Base-by-base conservation (phyloP, 1,284 basidiomycete species). In the Lentinula novae-zelandiae region DNA sequence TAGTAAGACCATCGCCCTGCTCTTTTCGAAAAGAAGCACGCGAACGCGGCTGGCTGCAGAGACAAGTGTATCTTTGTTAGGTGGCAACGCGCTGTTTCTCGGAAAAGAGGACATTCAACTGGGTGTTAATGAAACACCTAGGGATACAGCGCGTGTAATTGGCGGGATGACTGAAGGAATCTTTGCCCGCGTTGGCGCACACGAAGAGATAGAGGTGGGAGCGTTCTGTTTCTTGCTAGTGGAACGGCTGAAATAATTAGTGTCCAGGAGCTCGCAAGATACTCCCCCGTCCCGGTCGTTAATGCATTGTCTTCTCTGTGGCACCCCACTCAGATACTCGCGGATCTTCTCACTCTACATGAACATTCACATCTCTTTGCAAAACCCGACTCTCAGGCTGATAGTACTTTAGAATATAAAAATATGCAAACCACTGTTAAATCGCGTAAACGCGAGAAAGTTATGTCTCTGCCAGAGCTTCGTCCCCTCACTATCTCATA, bases 111-210 rank as follows among this genome's bases (percentile, higher is more conserved):
- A 99, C 72, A 97, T 98, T 62, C 96, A 99, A 70, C 80, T 99
- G 36, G 96, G 96, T 58, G 96, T 98, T 38, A 99, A 98, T 74
- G 96, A 99, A 82, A 87, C 79, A 48, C 73, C 89, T 17, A 81
- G 90, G 54, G 97, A 99, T 76, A 89, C 92, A 0, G 90, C 93
- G 12, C 82, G 90, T 17, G 93, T 99, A 13, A 84, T 97, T 64
- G 89, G 93, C 17, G 92, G 93, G 15, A 98, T 99, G 96, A 92
- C 90, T 60, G 90, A 98, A 74, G 97, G 96, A 17, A 94, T 99
- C 66, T 98, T 99, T 78, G 97, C 96, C 20, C 89, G 97, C 53
- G 96, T 99, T 1, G 93, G 92, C 5, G 90, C 84, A 10, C 96
- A 99, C 74, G 81, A 83, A 2, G 96, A 99, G 72, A 90, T 99